phyloP scores from a whole-genome alignment of 805 yeast genomes.

The Saccharomycopsis fibuligera region DNA sequence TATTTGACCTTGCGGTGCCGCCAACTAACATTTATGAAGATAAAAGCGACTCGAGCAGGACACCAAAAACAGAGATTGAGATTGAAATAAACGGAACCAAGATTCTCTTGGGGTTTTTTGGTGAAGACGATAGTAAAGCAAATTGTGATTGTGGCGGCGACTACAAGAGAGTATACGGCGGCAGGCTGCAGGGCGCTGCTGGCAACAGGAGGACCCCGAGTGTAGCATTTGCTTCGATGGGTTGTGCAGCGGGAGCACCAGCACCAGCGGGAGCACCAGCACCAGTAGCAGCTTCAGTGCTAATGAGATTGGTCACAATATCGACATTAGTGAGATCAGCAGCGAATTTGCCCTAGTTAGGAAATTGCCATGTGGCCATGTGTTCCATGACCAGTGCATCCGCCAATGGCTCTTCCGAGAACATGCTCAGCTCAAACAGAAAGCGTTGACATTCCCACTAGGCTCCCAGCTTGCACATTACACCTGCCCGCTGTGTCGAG shows the following conservation, averaged over 20 bases:
- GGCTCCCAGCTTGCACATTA: background rate
- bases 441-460: background rate
- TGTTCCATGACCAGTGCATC: conserved; percentile 6
- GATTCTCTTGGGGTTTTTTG: too few species aligned
- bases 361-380: conserved; percentile 9
- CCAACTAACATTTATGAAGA: too few species aligned
- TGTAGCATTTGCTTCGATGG: conserved; percentile 8
- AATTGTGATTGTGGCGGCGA: too few species aligned
- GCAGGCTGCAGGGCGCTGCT: too few species aligned
- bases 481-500: conserved; percentile 11
- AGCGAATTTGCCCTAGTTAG: too few species aligned
- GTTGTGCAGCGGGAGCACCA: too few species aligned
- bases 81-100: background rate
- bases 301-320: too few species aligned
- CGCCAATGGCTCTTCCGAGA: conserved; percentile 10
- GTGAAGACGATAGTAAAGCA: too few species aligned
- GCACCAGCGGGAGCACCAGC: background rate
- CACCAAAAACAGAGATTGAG: background rate
- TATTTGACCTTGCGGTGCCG: conserved; percentile 5
- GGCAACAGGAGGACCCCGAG: background rate
- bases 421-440: background rate
- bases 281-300: too few species aligned
- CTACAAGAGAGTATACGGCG: background rate
- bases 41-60: background rate
- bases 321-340: background rate